These are phyloP conservation scores for Trichoderma arundinaceum DNA, from an alignment of 2,329 filamentous ascomycete genomes.

Conservation along the genomic window DNA sequence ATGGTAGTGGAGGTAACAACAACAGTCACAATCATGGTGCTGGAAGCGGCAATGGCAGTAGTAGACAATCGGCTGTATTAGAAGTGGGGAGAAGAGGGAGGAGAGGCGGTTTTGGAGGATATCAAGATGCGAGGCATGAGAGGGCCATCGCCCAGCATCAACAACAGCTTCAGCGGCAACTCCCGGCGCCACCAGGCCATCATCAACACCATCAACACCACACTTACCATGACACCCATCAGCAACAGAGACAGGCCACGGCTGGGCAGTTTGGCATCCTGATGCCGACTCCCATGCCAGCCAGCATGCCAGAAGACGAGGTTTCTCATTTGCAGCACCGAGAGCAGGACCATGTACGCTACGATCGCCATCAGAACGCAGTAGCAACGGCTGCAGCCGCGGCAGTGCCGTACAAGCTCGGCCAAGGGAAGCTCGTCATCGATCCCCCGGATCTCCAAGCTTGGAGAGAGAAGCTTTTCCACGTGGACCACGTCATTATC, in stretches of 20 bases:
- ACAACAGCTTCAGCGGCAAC: constrained; percentile 10
- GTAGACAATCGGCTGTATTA: not conserved
- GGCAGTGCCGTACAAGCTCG: constrained; percentile 14
- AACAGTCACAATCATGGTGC: not conserved
- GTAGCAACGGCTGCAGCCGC: not conserved
- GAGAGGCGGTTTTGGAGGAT: not conserved
- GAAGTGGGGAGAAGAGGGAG: not conserved
- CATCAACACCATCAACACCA: no score
- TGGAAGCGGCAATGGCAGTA: not conserved
- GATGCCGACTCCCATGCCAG: constrained; percentile 35
- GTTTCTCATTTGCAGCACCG: not conserved
- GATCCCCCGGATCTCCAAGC: constrained; percentile 56
- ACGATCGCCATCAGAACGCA: not conserved
- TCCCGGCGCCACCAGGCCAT: not conserved
- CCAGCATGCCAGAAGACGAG: not conserved
- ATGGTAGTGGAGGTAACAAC: no score
- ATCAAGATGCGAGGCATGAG: constrained; percentile 3
- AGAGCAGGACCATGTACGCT: not conserved
- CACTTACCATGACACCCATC: constrained; percentile 29
- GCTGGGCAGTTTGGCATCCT: constrained; percentile 55
- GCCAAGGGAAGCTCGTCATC: constrained; percentile 22
- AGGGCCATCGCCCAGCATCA: constrained; percentile 5
- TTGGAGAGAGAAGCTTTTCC: constrained; percentile 76
- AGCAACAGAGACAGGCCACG: constrained; percentile 3
- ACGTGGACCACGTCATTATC: constrained; percentile 74